Conservation (phyloP, 83 land plant genomes). For the Picea abies region DNA sequence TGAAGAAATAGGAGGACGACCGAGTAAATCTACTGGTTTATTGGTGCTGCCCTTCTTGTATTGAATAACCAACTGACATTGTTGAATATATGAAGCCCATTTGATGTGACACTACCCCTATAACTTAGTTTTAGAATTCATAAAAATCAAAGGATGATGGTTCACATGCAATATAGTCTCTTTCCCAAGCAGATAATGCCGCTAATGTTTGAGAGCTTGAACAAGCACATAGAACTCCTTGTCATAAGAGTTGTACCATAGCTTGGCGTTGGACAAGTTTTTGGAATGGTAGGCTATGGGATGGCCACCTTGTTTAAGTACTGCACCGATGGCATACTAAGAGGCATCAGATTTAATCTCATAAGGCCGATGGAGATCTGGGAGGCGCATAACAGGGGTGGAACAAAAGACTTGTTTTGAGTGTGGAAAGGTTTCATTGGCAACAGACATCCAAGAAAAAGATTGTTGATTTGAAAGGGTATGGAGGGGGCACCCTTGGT, state of each 20-base stretch:
- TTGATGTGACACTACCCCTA: too few relatives aligned
- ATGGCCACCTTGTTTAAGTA: not conserved
- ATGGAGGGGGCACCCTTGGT: not conserved
- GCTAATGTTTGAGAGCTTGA: not conserved
- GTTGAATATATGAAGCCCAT: too few relatives aligned
- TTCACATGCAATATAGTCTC: not conserved
- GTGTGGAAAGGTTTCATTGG: not conserved
- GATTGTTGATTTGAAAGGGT: not conserved
- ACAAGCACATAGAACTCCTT: not conserved
- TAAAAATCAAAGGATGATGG: not conserved
- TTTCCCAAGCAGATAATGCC: not conserved
- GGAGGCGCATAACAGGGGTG: not conserved
- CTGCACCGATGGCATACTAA: not conserved
- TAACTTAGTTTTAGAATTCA: too few relatives aligned
- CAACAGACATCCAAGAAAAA: not conserved
- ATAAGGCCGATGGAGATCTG: not conserved
- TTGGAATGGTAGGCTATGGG: not conserved
- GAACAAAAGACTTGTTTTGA: not conserved
- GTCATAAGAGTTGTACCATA: not conserved
- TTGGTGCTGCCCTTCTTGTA: too few relatives aligned
- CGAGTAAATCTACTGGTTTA: too few relatives aligned
- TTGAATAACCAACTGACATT: too few relatives aligned
- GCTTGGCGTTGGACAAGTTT: not conserved
- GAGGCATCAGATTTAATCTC: not conserved
- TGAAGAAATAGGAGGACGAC: too few relatives aligned